A percentile compares a stretch with the other conserved stretches of the same genome.
Evolutionary conservation across 1,139 yeast species (phyloP).

Genomic region (Taphrina deformans): DNA sequence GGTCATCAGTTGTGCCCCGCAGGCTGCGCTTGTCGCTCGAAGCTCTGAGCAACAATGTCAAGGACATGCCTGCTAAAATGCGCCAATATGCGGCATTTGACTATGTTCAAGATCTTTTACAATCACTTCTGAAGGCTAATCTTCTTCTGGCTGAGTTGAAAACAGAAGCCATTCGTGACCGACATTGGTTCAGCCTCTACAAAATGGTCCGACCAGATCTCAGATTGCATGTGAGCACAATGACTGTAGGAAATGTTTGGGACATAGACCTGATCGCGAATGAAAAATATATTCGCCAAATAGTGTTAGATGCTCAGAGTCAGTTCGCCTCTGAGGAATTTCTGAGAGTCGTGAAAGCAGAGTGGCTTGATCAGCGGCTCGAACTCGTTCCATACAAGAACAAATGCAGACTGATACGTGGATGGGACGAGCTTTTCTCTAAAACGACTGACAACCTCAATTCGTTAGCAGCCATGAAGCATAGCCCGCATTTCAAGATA

Average conservation of each 20-base stretch:
- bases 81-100: conserved; percentile 73
- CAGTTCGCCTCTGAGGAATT: conserved; percentile 68
- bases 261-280: conserved; percentile 55
- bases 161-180: conserved; percentile 58
- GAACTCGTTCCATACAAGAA: conserved; percentile 59
- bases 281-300: conserved; percentile 52
- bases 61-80: conserved; percentile 59
- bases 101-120: conserved; percentile 55
- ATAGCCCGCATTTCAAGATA: conserved; percentile 61
- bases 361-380: conserved; percentile 51
- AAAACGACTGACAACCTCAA: conserved; percentile 62
- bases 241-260: conserved; percentile 64
- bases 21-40: conserved; percentile 57
- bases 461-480: conserved; percentile 67
- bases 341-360: conserved; percentile 45
- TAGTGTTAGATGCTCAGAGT: conserved; percentile 67
- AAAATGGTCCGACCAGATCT: conserved; percentile 42
- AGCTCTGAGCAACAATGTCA: conserved; percentile 52
- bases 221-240: conserved; percentile 40
- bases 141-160: conserved; percentile 55
- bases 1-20: conserved; percentile 57
- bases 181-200: conserved; percentile 70
- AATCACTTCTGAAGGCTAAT: conserved; percentile 49
- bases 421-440: conserved; percentile 68
- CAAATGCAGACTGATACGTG: conserved; percentile 59